phyloP scores from a whole-genome alignment of 2,329 filamentous ascomycete genomes.

The Xylariaceae sp. region DNA sequence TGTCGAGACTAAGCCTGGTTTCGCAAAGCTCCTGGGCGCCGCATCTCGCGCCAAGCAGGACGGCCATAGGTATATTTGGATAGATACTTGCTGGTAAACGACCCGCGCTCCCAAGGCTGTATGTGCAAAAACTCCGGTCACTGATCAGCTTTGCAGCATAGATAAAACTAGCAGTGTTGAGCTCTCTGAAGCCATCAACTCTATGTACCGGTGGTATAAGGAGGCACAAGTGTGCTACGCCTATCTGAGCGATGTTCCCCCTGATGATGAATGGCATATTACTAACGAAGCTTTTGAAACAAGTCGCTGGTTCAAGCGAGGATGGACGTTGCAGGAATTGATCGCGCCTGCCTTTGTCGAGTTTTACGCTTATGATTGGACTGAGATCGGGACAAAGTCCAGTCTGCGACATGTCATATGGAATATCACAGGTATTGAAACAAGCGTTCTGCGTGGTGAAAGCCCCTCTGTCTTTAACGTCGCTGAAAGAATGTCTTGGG shows the following conservation, averaged over 20 bases:
- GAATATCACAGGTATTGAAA: slow-evolving; percentile 17
- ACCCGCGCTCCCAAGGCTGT: too few relatives aligned
- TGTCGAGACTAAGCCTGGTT: background rate
- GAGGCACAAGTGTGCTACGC: slow-evolving; percentile 1
- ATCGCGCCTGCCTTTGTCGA: background rate
- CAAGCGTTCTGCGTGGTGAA: slow-evolving; percentile 6
- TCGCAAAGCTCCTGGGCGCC: background rate
- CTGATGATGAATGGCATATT: background rate
- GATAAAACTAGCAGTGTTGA: slow-evolving; percentile 5
- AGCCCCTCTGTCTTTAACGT: slow-evolving; percentile 8
- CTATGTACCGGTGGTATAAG: slow-evolving; percentile 3
- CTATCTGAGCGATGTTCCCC: slow-evolving; percentile 1
- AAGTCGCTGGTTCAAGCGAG: slow-evolving; percentile 3
- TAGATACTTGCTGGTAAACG: slow-evolving; percentile 7
- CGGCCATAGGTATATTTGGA: slow-evolving; percentile 2
- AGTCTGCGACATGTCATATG: slow-evolving; percentile 11
- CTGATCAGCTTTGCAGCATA: too few relatives aligned
- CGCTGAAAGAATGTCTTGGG: slow-evolving; percentile 16
- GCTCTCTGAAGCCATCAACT: slow-evolving; percentile 3
- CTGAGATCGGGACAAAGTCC: slow-evolving; percentile 11
- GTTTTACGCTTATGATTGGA: slow-evolving; percentile 29
- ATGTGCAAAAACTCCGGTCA: too few relatives aligned
- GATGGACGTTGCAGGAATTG: slow-evolving; percentile 7
- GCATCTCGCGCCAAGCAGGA: background rate
- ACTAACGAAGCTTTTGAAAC: background rate